These are phyloP conservation scores for Linum lewisii DNA, from an alignment of 345 rosid genomes.

Conservation along the genomic window DNA sequence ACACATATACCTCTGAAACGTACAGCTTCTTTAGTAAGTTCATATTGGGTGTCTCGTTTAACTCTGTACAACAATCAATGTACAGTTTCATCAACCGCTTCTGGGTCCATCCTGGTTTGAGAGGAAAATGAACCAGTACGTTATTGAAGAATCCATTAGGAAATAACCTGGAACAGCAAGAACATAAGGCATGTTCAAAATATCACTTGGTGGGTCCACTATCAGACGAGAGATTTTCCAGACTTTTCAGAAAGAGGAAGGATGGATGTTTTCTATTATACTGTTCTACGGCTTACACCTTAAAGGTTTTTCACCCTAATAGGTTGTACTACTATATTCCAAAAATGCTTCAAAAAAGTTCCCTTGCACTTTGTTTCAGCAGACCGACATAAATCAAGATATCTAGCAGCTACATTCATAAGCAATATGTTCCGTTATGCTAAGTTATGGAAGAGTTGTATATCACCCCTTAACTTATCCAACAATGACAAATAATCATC, in stretches of 20 bases:
- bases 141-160: not conserved
- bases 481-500: not conserved
- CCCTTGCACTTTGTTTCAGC: not conserved
- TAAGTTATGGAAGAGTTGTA: not conserved
- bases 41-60: conserved; percentile 63
- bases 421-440: not conserved
- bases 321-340: not conserved
- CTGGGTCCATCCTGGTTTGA: conserved; percentile 75
- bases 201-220: not conserved
- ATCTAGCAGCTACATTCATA: not conserved
- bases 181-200: not conserved
- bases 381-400: not conserved
- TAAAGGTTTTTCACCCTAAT: not conserved
- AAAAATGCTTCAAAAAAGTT: not conserved
- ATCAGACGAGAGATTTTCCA: not conserved
- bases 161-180: not conserved
- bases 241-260: not conserved
- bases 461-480: not conserved
- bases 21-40: conserved; percentile 75
- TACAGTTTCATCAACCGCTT: conserved; percentile 83
- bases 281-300: not conserved
- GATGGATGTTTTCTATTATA: not conserved
- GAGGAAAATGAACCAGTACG: conserved; percentile 7
- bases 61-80: conserved; percentile 62
- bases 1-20: conserved; percentile 64